phyloP scores from a whole-genome alignment of 169 alveolate species.

The Eimeria acervulina region DNA sequence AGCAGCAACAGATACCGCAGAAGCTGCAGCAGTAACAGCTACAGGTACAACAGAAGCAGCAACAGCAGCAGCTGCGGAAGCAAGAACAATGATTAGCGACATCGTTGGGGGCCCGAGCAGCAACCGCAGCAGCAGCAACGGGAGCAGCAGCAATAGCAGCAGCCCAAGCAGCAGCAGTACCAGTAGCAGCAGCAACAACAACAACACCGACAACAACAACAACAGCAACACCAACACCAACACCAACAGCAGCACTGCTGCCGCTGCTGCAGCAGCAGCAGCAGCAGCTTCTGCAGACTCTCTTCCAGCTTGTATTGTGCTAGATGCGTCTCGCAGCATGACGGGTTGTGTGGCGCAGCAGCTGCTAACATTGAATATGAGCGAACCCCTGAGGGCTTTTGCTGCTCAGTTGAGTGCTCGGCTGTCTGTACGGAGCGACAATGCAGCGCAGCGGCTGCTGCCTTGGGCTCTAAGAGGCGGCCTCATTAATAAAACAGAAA shows the following conservation, averaged over 20 bases:
- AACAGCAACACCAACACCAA: not conserved
- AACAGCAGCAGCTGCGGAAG: not conserved
- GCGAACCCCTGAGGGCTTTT: not conserved
- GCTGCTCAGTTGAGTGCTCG: not conserved
- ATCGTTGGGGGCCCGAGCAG: no score
- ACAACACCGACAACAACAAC: not conserved
- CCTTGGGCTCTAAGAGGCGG: not conserved
- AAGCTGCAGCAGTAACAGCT: no score
- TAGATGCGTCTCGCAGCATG: not conserved
- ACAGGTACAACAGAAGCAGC: no score
- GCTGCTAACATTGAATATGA: not conserved
- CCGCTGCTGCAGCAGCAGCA: constrained; percentile 18
- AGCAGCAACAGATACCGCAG: no score
- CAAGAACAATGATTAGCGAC: no score
- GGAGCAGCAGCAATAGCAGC: no score
- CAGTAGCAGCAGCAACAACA: not conserved
- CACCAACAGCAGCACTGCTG: not conserved
- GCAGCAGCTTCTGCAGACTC: not conserved
- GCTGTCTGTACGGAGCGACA: constrained; percentile 34
- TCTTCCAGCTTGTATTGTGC: not conserved
- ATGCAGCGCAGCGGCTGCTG: constrained; percentile 39
- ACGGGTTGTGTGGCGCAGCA: not conserved
- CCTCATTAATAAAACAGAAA: not conserved
- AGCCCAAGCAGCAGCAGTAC: no score
- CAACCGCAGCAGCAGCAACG: no score